Evolutionary conservation across 2,329 filamentous ascomycete genomes (phyloP).

Genomic region (Penicillium sp.): DNA sequence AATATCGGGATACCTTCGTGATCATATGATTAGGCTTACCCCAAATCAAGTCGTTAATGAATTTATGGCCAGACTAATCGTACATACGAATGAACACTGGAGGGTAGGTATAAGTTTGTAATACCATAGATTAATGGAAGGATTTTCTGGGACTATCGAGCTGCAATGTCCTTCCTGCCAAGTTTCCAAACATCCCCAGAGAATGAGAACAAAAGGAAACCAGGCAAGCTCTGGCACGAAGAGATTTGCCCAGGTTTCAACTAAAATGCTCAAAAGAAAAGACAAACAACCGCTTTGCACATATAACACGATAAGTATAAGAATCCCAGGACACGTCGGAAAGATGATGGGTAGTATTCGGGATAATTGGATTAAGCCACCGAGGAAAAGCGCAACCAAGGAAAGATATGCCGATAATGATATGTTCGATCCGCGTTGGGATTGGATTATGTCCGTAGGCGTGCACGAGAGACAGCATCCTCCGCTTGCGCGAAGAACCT

Average conservation of each 20-base stretch:
- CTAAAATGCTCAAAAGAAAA: constrained; percentile 15
- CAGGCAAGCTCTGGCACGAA: constrained; percentile 10
- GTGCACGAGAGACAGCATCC: constrained; percentile 7
- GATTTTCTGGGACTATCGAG: constrained; percentile 17
- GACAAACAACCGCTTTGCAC: constrained; percentile 18
- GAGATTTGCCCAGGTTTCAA: constrained; percentile 12
- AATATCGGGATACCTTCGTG: not conserved
- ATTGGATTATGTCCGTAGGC: constrained; percentile 20
- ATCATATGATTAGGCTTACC: not conserved
- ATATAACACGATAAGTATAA: constrained; percentile 21
- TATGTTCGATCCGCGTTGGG: constrained; percentile 20
- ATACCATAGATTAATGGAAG: constrained; percentile 21
- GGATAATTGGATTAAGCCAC: constrained; percentile 6
- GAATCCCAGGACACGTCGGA: constrained; percentile 12
- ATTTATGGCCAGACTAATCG: not conserved
- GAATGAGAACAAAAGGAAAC: constrained; percentile 7
- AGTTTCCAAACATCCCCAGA: constrained; percentile 3
- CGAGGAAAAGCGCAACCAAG: constrained; percentile 11
- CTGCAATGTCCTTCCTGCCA: constrained; percentile 13
- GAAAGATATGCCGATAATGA: constrained; percentile 13
- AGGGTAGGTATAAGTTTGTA: constrained; percentile 8
- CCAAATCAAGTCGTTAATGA: not conserved
- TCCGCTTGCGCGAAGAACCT: constrained; percentile 14
- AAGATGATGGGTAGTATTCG: constrained; percentile 6
- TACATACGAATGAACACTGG: not conserved